Conservation (phyloP, 208 protist genomes). For the Naegleria fowleri region DNA sequence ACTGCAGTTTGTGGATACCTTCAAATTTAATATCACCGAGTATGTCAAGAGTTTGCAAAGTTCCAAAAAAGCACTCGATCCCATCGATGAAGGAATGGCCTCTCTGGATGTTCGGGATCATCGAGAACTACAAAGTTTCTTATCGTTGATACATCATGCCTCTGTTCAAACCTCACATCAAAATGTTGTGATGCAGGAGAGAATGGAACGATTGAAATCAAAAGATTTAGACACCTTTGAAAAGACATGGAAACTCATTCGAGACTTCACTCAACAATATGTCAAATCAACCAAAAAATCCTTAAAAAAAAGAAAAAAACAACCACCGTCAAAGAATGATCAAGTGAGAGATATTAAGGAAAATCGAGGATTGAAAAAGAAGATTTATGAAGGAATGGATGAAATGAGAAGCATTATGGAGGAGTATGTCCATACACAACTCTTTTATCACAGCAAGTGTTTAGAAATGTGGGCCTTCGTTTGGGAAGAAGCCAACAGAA, state of each 20-base stretch:
- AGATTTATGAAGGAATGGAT: background rate
- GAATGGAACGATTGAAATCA: background rate
- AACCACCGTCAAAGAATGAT: background rate
- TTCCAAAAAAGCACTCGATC: background rate
- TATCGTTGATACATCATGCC: background rate
- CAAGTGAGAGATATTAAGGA: background rate
- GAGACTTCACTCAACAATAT: background rate
- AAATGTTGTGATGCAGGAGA: background rate
- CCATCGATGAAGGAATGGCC: background rate
- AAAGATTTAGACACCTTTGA: background rate
- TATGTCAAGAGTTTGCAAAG: background rate
- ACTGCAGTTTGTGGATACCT: background rate
- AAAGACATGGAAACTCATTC: background rate
- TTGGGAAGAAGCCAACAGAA: background rate
- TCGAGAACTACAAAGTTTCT: background rate
- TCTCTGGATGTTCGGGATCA: background rate
- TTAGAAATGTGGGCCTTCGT: background rate
- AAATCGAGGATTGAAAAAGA: background rate
- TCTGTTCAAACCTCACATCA: background rate
- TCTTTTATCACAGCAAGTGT: constrained; percentile 5
- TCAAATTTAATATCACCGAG: background rate
- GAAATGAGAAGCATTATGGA: background rate
- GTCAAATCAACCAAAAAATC: background rate
- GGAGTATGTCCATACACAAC: constrained; percentile 17
- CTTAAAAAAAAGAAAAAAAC: background rate